These are phyloP conservation scores for Hypoxylon lenormandii DNA, from an alignment of 495 filamentous ascomycete species.

Conservation along the genomic window DNA sequence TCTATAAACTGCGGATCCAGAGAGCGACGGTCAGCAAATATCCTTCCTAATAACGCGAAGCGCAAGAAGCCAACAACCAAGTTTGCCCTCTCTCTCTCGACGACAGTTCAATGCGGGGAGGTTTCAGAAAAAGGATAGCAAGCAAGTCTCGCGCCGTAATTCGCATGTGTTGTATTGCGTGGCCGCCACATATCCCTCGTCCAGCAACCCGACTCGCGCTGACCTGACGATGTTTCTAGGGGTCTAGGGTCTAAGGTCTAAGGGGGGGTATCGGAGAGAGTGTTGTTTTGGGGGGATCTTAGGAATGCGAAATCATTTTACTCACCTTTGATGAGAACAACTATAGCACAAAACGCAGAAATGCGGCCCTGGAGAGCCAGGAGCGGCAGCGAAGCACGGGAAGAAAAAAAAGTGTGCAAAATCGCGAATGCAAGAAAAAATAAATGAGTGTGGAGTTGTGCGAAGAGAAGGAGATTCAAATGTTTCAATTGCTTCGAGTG, in stretches of 20 bases:
- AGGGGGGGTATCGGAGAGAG: conserved; percentile 32
- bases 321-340: conserved; percentile 54
- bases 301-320: conserved; percentile 26
- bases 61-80: conserved; percentile 12
- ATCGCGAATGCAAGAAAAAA: conserved; percentile 47
- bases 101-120: conserved; percentile 12
- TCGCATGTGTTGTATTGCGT: conserved; percentile 9
- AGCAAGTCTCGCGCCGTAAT: conserved; percentile 30
- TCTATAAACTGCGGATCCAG: conserved; percentile 49
- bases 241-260: conserved; percentile 3
- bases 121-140: conserved; percentile 19
- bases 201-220: conserved; percentile 40
- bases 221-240: conserved; percentile 38
- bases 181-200: conserved; percentile 34
- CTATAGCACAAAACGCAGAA: conserved; percentile 52
- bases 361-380: conserved; percentile 58
- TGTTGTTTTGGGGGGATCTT: conserved; percentile 35
- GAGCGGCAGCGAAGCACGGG: conserved; percentile 49
- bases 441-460: conserved; percentile 56
- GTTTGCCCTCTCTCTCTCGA: neutral
- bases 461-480: conserved; percentile 51
- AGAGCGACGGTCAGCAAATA: conserved; percentile 30
- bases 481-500: conserved; percentile 52
- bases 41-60: conserved; percentile 13
- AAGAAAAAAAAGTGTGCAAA: conserved; percentile 35